Percentiles rank a stretch among this genome's conserved stretches.
phyloP scores from a whole-genome alignment of 805 yeast genomes.

The Wickerhamomyces strasburgensis region DNA sequence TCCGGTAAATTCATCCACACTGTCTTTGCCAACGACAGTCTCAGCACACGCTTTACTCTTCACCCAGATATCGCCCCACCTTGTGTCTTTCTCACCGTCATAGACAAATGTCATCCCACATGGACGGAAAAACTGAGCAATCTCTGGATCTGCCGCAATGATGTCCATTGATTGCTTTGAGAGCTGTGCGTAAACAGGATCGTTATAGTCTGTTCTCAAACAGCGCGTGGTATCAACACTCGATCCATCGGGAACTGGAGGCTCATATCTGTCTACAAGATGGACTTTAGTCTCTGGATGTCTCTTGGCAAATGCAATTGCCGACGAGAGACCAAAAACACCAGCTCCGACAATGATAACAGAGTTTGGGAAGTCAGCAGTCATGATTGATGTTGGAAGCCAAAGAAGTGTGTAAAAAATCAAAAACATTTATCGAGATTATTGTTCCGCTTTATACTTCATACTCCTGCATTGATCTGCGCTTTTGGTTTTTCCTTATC shows the following conservation, averaged over 20 bases:
- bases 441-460: too few species aligned
- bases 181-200: slow-evolving; percentile 8
- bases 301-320: slow-evolving; percentile 21
- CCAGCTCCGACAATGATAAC: slow-evolving; percentile 39
- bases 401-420: too few species aligned
- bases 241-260: slow-evolving; percentile 15
- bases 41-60: slow-evolving; percentile 1
- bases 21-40: neutral
- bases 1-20: neutral
- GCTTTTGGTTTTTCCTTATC: too few species aligned
- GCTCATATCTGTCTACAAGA: slow-evolving; percentile 16
- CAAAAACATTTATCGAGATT: too few species aligned
- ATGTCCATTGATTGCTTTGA: slow-evolving; percentile 9
- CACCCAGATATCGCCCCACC: neutral
- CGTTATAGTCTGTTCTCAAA: slow-evolving; percentile 12
- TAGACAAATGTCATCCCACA: slow-evolving; percentile 14
- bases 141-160: slow-evolving; percentile 9
- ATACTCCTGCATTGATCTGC: too few species aligned
- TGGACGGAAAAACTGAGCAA: slow-evolving; percentile 8
- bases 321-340: slow-evolving; percentile 43
- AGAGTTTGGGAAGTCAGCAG: neutral
- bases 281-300: slow-evolving; percentile 8
- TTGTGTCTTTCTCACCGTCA: slow-evolving; percentile 5
- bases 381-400: neutral
- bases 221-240: slow-evolving; percentile 17